These are phyloP conservation scores for Bryoglossum gracile DNA, from an alignment of 495 filamentous ascomycete species.

Conservation along the genomic window DNA sequence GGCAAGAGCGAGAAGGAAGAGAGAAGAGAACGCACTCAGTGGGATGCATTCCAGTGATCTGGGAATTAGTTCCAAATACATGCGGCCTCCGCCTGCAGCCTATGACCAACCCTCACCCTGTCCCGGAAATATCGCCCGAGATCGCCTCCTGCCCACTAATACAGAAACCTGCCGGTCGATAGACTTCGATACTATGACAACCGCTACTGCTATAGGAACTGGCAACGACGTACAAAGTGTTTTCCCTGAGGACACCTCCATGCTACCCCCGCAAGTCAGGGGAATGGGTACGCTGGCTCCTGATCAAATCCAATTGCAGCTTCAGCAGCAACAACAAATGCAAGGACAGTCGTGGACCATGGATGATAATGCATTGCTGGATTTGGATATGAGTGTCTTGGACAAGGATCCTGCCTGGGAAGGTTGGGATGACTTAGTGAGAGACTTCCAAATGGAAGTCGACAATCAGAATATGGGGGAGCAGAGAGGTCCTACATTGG, in stretches of 20 bases:
- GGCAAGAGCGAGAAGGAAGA: slow-evolving; percentile 52
- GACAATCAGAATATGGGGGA: slow-evolving; percentile 7
- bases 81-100: slow-evolving; percentile 8
- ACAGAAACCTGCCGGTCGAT: too few species aligned
- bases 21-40: slow-evolving; percentile 38
- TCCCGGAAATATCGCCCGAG: slow-evolving; percentile 26
- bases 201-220: too few species aligned
- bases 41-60: not conserved
- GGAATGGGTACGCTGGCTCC: slow-evolving; percentile 12
- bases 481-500: slow-evolving; percentile 8
- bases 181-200: too few species aligned
- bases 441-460: slow-evolving; percentile 20
- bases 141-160: slow-evolving; percentile 25
- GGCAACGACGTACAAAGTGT: too few species aligned
- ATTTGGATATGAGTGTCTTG: slow-evolving; percentile 18
- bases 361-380: slow-evolving; percentile 13
- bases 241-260: slow-evolving; percentile 1
- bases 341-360: slow-evolving; percentile 12
- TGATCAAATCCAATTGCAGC: slow-evolving; percentile 11
- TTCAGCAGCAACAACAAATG: slow-evolving; percentile 11
- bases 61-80: slow-evolving; percentile 5
- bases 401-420: slow-evolving; percentile 21
- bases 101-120: not conserved
- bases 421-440: slow-evolving; percentile 24
- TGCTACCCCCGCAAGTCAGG: slow-evolving; percentile 8